Evolutionary conservation across 176 grass and related monocot species (phyloP).

Genomic region (Musa troglodytarum): DNA sequence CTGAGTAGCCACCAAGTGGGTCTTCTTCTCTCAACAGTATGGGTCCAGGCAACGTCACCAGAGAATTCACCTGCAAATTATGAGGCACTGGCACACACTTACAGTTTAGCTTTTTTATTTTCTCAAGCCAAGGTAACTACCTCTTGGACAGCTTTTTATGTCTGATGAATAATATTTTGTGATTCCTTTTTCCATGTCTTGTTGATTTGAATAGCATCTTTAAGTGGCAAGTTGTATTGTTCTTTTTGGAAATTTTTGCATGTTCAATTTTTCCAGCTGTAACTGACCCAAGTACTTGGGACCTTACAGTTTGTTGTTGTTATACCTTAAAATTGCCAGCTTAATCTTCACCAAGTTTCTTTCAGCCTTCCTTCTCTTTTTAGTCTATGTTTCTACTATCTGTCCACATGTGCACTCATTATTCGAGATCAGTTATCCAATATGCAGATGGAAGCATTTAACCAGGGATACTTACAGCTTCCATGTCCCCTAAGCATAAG

Average conservation of each 20-base stretch:
- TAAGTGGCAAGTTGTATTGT: not conserved
- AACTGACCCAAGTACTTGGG: too few relatives aligned
- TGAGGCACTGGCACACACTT: constrained; percentile 76
- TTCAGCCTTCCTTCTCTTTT: too few relatives aligned
- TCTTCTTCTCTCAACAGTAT: constrained; percentile 88
- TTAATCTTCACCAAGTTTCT: too few relatives aligned
- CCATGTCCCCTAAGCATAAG: too few relatives aligned
- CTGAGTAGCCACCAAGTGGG: constrained; percentile 70
- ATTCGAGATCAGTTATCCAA: too few relatives aligned
- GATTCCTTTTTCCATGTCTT: not conserved
- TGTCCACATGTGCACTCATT: too few relatives aligned
- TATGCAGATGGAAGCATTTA: too few relatives aligned
- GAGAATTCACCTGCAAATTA: constrained; percentile 80
- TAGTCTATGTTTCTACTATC: too few relatives aligned
- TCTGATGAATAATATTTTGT: not conserved
- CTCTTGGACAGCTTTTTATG: not conserved
- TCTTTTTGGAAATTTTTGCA: not conserved
- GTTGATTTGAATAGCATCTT: not conserved
- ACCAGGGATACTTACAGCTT: too few relatives aligned
- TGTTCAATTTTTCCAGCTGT: not conserved
- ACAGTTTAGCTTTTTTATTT: constrained; percentile 60
- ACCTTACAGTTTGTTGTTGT: too few relatives aligned
- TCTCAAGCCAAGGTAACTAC: constrained; percentile 61
- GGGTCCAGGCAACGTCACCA: constrained; percentile 69
- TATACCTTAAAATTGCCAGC: too few relatives aligned